These are phyloP conservation scores for Casuarina equisetifolia DNA, from an alignment of 306 rosid genomes.

Conservation along the genomic window DNA sequence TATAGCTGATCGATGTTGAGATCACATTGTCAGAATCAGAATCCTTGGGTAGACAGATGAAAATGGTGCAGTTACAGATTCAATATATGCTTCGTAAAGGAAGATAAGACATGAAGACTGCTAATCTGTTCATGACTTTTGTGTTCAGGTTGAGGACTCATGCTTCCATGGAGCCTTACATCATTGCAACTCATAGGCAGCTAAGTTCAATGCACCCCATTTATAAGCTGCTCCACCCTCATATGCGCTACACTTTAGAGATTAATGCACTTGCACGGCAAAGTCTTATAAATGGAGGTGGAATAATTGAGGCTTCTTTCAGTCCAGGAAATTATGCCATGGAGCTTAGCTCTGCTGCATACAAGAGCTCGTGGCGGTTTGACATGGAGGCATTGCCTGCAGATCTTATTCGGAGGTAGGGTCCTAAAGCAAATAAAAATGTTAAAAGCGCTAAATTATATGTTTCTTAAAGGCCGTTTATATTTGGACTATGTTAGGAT, in stretches of 20 bases:
- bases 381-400: slow-evolving; percentile 91
- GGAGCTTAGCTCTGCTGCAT: slow-evolving; percentile 93
- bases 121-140: slow-evolving; percentile 24
- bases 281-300: slow-evolving; percentile 86
- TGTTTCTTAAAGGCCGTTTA: not conserved
- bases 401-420: slow-evolving; percentile 87
- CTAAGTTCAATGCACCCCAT: slow-evolving; percentile 94
- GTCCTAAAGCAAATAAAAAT: not conserved
- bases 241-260: slow-evolving; percentile 92
- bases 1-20: not conserved
- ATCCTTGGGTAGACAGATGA: not conserved
- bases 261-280: slow-evolving; percentile 91
- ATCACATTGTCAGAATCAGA: slow-evolving; percentile 1
- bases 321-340: slow-evolving; percentile 85
- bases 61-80: slow-evolving; percentile 11
- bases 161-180: slow-evolving; percentile 91
- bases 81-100: not conserved
- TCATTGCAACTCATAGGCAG: slow-evolving; percentile 87
- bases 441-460: not conserved
- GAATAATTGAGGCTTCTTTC: slow-evolving; percentile 82
- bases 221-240: slow-evolving; percentile 87
- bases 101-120: slow-evolving; percentile 6
- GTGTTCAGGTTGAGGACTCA: slow-evolving; percentile 93
- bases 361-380: slow-evolving; percentile 76
- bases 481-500: not conserved